These are phyloP conservation scores for Moricandia arvensis DNA, from an alignment of 345 rosid species.

Conservation along the genomic window DNA sequence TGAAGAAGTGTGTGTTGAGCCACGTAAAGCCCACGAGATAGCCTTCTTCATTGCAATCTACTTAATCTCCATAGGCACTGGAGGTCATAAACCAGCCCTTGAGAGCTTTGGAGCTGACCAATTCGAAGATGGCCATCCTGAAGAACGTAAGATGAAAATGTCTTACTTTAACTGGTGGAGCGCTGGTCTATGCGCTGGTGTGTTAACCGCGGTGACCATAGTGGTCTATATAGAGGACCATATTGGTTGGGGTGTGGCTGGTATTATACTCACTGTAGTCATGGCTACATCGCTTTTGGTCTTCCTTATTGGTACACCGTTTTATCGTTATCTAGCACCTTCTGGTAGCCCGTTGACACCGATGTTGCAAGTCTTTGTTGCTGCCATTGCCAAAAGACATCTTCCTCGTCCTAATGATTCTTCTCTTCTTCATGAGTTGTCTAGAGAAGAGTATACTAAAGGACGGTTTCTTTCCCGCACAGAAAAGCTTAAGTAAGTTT, in stretches of 20 bases:
- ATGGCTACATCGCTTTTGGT: conserved; percentile 63
- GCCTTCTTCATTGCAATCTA: conserved; percentile 77
- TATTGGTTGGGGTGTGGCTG: conserved; percentile 80
- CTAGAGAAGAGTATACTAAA: conserved; percentile 39
- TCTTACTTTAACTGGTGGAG: conserved; percentile 98
- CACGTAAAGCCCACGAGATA: conserved; percentile 65
- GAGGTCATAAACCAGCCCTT: conserved; percentile 90
- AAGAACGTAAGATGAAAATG: conserved; percentile 83
- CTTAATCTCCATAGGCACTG: conserved; percentile 82
- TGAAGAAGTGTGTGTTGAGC: conserved; percentile 47
- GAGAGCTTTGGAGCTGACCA: conserved; percentile 99
- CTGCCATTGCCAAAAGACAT: conserved; percentile 73
- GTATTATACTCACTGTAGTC: conserved; percentile 56
- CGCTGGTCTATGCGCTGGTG: conserved; percentile 70
- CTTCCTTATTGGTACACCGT: conserved; percentile 65
- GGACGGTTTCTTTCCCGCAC: conserved; percentile 71
- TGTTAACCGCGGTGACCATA: conserved; percentile 67
- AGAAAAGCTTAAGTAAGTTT: conserved; percentile 60
- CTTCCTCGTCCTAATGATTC: conserved; percentile 57
- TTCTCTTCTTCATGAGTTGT: conserved; percentile 51
- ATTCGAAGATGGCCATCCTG: conserved; percentile 68
- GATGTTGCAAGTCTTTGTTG: conserved; percentile 70
- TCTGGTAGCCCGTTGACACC: conserved; percentile 87
- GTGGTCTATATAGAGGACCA: conserved; percentile 78
- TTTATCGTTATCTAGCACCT: conserved; percentile 66